These are phyloP conservation scores for Komagataella phaffii DNA, from an alignment of 805 yeast species.

Conservation along the genomic window DNA sequence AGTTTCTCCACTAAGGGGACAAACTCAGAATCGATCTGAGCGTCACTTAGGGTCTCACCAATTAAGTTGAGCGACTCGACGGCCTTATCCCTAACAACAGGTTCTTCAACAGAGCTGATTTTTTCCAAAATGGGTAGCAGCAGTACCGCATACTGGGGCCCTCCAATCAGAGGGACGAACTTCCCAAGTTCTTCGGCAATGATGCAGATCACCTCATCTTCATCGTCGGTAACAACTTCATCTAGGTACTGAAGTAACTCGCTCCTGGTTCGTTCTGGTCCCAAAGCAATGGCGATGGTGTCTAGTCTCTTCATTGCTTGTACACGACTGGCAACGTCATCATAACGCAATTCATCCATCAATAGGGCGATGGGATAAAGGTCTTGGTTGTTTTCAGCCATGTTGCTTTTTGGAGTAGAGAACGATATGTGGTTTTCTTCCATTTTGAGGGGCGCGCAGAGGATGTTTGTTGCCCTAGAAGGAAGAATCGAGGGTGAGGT, in stretches of 20 bases:
- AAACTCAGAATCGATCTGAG: slow-evolving; percentile 53
- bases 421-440: slow-evolving; percentile 6
- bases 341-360: slow-evolving; percentile 92
- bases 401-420: neutral
- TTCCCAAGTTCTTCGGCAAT: slow-evolving; percentile 83
- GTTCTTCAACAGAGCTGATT: slow-evolving; percentile 89
- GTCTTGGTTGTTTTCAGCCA: slow-evolving; percentile 22
- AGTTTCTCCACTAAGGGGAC: slow-evolving; percentile 68
- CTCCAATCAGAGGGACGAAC: slow-evolving; percentile 86
- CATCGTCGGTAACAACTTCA: slow-evolving; percentile 90
- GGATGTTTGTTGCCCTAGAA: neutral
- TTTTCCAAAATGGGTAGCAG: slow-evolving; percentile 64
- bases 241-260: slow-evolving; percentile 86
- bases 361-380: slow-evolving; percentile 89
- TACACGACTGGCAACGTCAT: slow-evolving; percentile 86
- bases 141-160: slow-evolving; percentile 45
- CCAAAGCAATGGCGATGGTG: slow-evolving; percentile 89
- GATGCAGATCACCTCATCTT: slow-evolving; percentile 93
- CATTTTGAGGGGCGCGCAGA: slow-evolving; percentile 2
- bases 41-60: slow-evolving; percentile 44
- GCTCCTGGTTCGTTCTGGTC: slow-evolving; percentile 81
- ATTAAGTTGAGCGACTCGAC: slow-evolving; percentile 71
- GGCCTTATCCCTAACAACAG: slow-evolving; percentile 90
- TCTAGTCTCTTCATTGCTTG: slow-evolving; percentile 91
- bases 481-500: neutral